A percentile compares a stretch with the other conserved stretches of the same genome.
Evolutionary conservation across 495 filamentous ascomycete genomes (phyloP).

Genomic region (Penicillium lividum): DNA sequence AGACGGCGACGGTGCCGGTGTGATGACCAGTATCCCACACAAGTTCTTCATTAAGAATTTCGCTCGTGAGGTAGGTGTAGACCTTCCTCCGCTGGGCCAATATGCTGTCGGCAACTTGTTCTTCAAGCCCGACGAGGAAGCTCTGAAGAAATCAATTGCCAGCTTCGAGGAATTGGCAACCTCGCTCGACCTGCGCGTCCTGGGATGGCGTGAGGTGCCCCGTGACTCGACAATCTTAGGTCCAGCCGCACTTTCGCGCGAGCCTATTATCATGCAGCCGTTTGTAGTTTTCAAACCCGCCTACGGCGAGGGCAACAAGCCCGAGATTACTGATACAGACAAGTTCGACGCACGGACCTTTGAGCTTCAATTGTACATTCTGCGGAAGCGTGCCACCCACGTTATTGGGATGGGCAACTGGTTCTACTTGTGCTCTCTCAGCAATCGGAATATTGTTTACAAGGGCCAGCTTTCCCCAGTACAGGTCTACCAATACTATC

Average conservation of each 20-base stretch:
- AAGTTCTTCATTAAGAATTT: slow-evolving; percentile 99
- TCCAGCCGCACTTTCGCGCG: slow-evolving; percentile 87
- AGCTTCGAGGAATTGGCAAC: slow-evolving; percentile 92
- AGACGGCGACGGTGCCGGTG: slow-evolving; percentile 96
- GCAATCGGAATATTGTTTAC: slow-evolving; percentile 99
- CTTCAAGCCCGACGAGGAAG: slow-evolving; percentile 93
- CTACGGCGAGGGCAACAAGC: slow-evolving; percentile 84
- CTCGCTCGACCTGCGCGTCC: slow-evolving; percentile 80
- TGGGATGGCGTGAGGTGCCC: slow-evolving; percentile 97
- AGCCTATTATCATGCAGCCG: slow-evolving; percentile 93
- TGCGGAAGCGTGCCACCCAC: slow-evolving; percentile 93
- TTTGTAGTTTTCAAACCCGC: slow-evolving; percentile 87
- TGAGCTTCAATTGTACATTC: slow-evolving; percentile 89
- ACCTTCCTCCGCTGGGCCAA: slow-evolving; percentile 84
- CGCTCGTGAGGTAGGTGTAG: slow-evolving; percentile 80
- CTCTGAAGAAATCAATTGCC: slow-evolving; percentile 80
- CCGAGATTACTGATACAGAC: slow-evolving; percentile 74
- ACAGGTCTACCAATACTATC: slow-evolving; percentile 99
- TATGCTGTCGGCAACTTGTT: slow-evolving; percentile 98
- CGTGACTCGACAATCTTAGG: slow-evolving; percentile 90
- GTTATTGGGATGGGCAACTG: slow-evolving; percentile 95
- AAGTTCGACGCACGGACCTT: slow-evolving; percentile 83
- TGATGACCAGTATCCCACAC: slow-evolving; percentile 99
- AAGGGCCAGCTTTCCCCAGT: slow-evolving; percentile 96
- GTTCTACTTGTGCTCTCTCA: slow-evolving; percentile 98